These are phyloP conservation scores for Plasmopara viticola DNA, from an alignment of 352 stramenopile genomes.

Conservation along the genomic window DNA sequence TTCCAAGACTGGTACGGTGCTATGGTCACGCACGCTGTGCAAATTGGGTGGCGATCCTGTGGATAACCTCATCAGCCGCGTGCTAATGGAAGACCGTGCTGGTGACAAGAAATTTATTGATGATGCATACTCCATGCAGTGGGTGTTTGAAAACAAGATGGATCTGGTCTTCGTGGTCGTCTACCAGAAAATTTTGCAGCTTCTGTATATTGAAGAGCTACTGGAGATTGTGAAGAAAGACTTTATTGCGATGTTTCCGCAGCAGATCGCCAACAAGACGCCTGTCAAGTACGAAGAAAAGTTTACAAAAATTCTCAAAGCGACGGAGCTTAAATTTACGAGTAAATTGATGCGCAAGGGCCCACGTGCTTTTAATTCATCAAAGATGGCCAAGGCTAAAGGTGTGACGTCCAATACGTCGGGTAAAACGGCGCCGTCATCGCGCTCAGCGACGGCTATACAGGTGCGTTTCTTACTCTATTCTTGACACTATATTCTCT, in stretches of 20 bases:
- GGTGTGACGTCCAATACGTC: conserved; percentile 37
- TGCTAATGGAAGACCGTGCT: conserved; percentile 87
- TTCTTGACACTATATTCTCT: background rate
- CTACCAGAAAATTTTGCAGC: conserved; percentile 88
- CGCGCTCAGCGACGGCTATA: conserved; percentile 29
- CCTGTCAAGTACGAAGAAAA: conserved; percentile 75
- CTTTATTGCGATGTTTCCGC: conserved; percentile 65
- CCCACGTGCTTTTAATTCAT: conserved; percentile 54
- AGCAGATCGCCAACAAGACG: conserved; percentile 65
- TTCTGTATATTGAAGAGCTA: conserved; percentile 89
- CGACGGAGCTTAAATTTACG: conserved; percentile 59
- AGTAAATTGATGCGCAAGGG: conserved; percentile 54
- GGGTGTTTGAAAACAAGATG: conserved; percentile 89
- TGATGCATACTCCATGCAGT: conserved; percentile 87
- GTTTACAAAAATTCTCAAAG: conserved; percentile 77
- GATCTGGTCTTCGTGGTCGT: conserved; percentile 90
- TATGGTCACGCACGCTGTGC: conserved; percentile 86
- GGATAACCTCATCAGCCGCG: conserved; percentile 82
- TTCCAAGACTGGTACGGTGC: conserved; percentile 83
- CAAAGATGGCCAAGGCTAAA: conserved; percentile 64
- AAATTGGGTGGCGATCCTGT: conserved; percentile 83
- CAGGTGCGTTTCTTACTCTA: conserved; percentile 19
- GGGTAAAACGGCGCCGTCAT: conserved; percentile 38
- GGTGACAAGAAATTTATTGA: conserved; percentile 82
- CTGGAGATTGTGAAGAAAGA: conserved; percentile 85